These are phyloP conservation scores for Taiwanofungus camphoratus DNA, from an alignment of 1,284 basidiomycete genomes.

Conservation along the genomic window DNA sequence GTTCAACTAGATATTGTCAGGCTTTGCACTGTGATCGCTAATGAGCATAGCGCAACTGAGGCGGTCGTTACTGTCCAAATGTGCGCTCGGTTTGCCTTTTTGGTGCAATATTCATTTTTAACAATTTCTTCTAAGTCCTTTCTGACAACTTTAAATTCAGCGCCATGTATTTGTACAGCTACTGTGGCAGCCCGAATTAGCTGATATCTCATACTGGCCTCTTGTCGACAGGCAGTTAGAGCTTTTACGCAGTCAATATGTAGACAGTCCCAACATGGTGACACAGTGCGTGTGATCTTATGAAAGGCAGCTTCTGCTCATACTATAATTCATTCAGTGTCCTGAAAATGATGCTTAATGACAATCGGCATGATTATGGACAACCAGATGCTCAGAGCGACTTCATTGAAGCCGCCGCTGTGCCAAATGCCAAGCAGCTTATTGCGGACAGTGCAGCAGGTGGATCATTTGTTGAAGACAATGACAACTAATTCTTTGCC, in stretches of 20 bases:
- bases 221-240: neutral
- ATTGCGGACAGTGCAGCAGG: neutral
- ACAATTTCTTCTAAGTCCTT: neutral
- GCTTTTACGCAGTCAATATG: neutral
- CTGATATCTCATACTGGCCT: neutral
- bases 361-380: too few species aligned
- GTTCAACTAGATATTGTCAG: neutral
- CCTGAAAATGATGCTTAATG: too few species aligned
- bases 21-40: neutral
- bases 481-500: neutral
- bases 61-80: neutral
- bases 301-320: neutral
- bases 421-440: neutral
- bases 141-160: neutral
- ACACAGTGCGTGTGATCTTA: neutral
- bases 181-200: neutral
- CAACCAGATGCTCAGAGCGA: too few species aligned
- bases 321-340: too few species aligned
- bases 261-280: neutral
- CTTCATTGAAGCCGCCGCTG: too few species aligned
- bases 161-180: neutral
- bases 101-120: neutral
- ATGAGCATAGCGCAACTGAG: neutral
- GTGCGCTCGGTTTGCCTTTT: neutral
- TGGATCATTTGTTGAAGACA: neutral